Percentiles rank a stretch among this genome's conserved stretches.
Evolutionary conservation across 441 rosid species (phyloP).

Genomic region (Corymbia calophylla): DNA sequence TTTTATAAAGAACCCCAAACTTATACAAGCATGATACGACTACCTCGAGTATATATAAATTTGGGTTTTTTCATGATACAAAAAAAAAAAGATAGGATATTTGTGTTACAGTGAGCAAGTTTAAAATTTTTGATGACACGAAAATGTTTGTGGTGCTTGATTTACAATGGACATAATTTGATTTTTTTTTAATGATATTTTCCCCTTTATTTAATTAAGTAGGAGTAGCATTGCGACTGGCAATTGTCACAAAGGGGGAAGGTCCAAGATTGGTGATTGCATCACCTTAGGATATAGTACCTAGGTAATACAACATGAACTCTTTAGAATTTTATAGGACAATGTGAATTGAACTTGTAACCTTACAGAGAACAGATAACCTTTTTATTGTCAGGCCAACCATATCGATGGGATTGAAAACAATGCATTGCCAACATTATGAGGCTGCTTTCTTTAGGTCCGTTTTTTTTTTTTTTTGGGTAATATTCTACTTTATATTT

Average conservation of each 20-base stretch:
- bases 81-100: rapidly evolving
- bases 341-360: no score
- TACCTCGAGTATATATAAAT: no score
- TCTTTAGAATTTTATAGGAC: not conserved
- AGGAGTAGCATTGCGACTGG: not conserved
- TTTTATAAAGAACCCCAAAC: no score
- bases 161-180: not conserved
- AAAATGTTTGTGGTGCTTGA: rapidly evolving
- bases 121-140: rapidly evolving
- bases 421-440: not conserved
- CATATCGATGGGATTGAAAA: not conserved
- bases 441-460: not conserved
- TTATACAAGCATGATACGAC: no score
- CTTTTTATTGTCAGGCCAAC: not conserved
- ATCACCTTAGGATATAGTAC: no score
- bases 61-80: rapidly evolving
- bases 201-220: not conserved
- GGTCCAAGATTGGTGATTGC: not conserved
- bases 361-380: not conserved
- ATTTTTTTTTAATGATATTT: no score
- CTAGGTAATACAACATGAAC: not conserved
- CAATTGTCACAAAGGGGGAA: not conserved
- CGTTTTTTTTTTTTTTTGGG: not conserved
- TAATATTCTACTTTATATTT: not conserved
- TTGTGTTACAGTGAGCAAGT: not conserved